Conservation (phyloP, 306 rosid species). For the Dalbergia oliveri region DNA sequence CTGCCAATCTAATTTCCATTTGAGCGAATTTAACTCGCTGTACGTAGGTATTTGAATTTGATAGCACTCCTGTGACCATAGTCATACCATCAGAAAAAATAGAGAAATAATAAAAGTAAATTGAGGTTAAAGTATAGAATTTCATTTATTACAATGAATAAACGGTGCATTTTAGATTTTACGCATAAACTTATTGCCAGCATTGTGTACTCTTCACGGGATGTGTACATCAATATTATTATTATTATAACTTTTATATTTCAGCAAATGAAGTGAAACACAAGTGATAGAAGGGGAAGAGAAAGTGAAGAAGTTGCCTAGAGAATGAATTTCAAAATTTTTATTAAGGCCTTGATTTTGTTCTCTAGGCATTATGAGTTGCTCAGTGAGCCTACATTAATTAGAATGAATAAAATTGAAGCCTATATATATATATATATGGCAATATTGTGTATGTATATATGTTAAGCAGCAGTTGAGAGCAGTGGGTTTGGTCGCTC, state of each 20-base stretch:
- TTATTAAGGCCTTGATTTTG: neutral
- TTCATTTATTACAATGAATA: neutral
- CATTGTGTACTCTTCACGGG: neutral
- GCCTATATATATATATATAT: neutral
- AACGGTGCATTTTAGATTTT: neutral
- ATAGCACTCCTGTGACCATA: no score
- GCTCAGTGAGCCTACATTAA: neutral
- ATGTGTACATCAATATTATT: neutral
- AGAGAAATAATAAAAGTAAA: no score
- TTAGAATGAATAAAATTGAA: conserved; percentile 23
- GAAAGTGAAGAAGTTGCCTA: conserved; percentile 15
- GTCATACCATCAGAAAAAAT: no score
- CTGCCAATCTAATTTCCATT: no score
- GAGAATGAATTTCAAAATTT: neutral
- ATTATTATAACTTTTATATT: neutral
- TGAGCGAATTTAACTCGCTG: no score
- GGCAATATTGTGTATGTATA: no score
- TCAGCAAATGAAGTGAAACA: no score
- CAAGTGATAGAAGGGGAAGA: no score
- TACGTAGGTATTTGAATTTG: no score
- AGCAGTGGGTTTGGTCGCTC: no score
- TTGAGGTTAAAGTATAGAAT: neutral
- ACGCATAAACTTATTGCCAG: neutral
- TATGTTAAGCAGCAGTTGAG: no score
- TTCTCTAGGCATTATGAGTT: neutral